Evolutionary conservation across 1,284 basidiomycete genomes (phyloP).

Genomic region (Sanghuangporus baumii): DNA sequence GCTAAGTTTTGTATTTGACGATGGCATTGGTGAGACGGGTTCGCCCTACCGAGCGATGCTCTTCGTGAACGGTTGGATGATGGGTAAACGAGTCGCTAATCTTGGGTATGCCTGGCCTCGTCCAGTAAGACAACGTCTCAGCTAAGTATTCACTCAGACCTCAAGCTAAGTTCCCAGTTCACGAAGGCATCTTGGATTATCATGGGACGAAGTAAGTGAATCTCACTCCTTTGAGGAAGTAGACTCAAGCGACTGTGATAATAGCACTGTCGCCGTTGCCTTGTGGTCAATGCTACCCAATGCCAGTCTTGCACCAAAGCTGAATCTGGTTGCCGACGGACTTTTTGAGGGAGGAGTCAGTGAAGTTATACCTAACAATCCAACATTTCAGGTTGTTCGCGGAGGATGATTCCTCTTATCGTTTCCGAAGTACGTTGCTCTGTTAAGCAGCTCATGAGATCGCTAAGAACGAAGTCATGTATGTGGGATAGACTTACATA

Average conservation of each 20-base stretch:
- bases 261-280: conserved; percentile 64
- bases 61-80: conserved; percentile 85
- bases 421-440: too few species aligned
- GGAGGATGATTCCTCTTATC: not conserved
- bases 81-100: conserved; percentile 70
- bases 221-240: not conserved
- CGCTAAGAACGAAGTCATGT: too few species aligned
- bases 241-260: too few species aligned
- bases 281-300: conserved; percentile 59
- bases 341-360: conserved; percentile 65
- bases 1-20: conserved; percentile 63
- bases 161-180: conserved; percentile 73
- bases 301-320: conserved; percentile 40
- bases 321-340: conserved; percentile 51
- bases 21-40: conserved; percentile 40
- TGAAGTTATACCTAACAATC: conserved; percentile 50
- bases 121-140: not conserved
- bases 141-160: conserved; percentile 30
- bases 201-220: conserved; percentile 57
- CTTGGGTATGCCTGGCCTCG: conserved; percentile 38
- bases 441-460: too few species aligned
- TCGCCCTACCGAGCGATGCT: conserved; percentile 55
- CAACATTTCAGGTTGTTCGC: conserved; percentile 21
- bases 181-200: conserved; percentile 68
- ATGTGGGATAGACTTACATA: too few species aligned